Evolutionary conservation across 495 filamentous ascomycete species (phyloP).

Genomic region (Neurospora intermedia): DNA sequence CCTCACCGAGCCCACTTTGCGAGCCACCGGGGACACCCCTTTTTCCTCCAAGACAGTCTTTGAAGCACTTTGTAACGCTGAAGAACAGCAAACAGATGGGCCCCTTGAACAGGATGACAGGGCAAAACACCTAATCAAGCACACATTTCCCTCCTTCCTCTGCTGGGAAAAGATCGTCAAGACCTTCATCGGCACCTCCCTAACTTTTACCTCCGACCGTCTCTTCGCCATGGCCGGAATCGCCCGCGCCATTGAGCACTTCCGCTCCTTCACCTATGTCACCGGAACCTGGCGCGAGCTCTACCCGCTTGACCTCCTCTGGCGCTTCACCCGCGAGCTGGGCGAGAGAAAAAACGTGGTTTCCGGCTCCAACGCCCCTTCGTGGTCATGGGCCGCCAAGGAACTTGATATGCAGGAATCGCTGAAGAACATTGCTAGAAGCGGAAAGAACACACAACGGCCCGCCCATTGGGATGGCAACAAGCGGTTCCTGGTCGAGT

Average conservation of each 20-base stretch:
- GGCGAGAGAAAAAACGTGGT: not conserved
- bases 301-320: slow-evolving; percentile 3
- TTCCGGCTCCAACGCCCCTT: not conserved
- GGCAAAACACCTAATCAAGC: not conserved
- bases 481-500: not conserved
- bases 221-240: slow-evolving; percentile 16
- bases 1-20: not conserved
- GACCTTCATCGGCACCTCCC: not conserved
- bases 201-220: slow-evolving; percentile 11
- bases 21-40: not conserved
- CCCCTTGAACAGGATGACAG: not conserved
- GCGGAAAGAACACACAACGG: not conserved
- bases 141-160: not conserved
- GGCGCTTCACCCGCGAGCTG: not conserved
- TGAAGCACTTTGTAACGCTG: not conserved
- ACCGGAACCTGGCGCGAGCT: slow-evolving; percentile 13
- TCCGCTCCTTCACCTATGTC: slow-evolving; percentile 8
- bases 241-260: slow-evolving; percentile 6
- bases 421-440: not conserved
- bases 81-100: not conserved
- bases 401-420: not conserved
- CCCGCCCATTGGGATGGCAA: not conserved
- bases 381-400: not conserved
- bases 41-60: not conserved
- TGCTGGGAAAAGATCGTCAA: not conserved